A percentile compares a stretch with the other conserved stretches of the same genome.
Evolutionary conservation across 331 rosid species (phyloP).

Genomic region (Cydonia oblonga): DNA sequence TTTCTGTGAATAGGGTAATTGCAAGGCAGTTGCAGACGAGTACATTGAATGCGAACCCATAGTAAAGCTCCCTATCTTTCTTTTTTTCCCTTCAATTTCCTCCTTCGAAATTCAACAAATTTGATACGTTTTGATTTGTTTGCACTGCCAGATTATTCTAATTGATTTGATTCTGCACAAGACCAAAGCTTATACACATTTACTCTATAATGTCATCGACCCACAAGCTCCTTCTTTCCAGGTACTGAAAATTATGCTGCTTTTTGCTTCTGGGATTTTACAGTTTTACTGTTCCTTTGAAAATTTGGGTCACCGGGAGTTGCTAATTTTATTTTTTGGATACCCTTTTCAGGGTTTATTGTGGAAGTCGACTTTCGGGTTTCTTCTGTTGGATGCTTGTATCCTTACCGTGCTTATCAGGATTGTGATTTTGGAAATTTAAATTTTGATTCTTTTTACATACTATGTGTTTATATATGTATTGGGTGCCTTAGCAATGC

Average conservation of each 20-base stretch:
- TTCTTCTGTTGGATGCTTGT: slow-evolving; percentile 82
- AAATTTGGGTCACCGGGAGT: not conserved
- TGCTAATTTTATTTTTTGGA: not conserved
- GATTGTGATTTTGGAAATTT: not conserved
- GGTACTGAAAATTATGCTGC: slow-evolving; percentile 22
- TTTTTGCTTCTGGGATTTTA: not conserved
- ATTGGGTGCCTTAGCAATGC: slow-evolving; percentile 37
- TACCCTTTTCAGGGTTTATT: slow-evolving; percentile 49
- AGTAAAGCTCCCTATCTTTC: slow-evolving; percentile 32
- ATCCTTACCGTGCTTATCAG: slow-evolving; percentile 22
- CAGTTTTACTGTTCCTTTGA: not conserved
- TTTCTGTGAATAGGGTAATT: slow-evolving; percentile 40
- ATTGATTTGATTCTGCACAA: slow-evolving; percentile 85
- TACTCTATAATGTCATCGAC: slow-evolving; percentile 58
- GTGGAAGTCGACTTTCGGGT: slow-evolving; percentile 54
- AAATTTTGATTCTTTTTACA: not conserved
- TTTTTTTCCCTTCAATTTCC: not conserved
- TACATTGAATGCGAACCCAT: slow-evolving; percentile 77
- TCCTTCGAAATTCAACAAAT: not conserved
- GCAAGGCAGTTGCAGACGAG: slow-evolving; percentile 75
- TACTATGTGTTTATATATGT: not conserved
- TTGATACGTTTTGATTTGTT: not conserved
- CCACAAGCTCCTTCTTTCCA: slow-evolving; percentile 29
- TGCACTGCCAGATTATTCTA: slow-evolving; percentile 44
- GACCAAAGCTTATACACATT: slow-evolving; percentile 74